These are phyloP conservation scores for Hyaloraphidium curvatum DNA, from an alignment of 192 early-diverging fungal species.

Conservation along the genomic window DNA sequence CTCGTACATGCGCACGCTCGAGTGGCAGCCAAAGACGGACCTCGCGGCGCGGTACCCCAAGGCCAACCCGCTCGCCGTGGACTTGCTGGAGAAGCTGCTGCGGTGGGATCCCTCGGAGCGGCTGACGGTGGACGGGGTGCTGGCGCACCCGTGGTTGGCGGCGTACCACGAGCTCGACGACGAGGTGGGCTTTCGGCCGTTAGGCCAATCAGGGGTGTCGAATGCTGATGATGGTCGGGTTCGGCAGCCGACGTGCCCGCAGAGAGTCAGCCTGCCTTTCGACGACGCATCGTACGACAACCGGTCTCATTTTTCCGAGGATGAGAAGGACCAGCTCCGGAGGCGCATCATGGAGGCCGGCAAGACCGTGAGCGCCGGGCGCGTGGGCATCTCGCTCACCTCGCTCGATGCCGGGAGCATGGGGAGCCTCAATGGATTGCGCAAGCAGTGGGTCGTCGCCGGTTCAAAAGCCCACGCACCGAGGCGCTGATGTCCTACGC, in stretches of 20 bases:
- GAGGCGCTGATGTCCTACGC: too few species aligned
- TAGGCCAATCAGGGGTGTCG: too few species aligned
- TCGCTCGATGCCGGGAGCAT: too few species aligned
- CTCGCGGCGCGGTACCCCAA: conserved; percentile 66
- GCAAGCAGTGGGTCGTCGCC: too few species aligned
- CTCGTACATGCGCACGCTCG: conserved; percentile 74
- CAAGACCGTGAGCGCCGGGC: neutral
- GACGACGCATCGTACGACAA: neutral
- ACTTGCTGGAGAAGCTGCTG: conserved; percentile 72
- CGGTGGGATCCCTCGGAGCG: conserved; percentile 68
- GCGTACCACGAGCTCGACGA: conserved; percentile 53
- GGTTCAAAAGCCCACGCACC: too few species aligned
- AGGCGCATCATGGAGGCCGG: neutral
- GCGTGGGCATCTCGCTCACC: too few species aligned
- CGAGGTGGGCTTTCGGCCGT: too few species aligned
- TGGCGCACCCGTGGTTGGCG: conserved; percentile 75
- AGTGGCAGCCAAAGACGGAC: conserved; percentile 65
- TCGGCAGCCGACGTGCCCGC: neutral
- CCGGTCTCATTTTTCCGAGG: neutral
- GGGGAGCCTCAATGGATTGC: too few species aligned
- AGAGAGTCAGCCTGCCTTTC: neutral
- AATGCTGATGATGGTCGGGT: too few species aligned
- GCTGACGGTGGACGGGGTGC: conserved; percentile 74
- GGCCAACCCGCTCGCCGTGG: conserved; percentile 68
- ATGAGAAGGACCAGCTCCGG: neutral